These are phyloP conservation scores for Auricularia heimuer DNA, from an alignment of 768 basidiomycete species.

Conservation along the genomic window DNA sequence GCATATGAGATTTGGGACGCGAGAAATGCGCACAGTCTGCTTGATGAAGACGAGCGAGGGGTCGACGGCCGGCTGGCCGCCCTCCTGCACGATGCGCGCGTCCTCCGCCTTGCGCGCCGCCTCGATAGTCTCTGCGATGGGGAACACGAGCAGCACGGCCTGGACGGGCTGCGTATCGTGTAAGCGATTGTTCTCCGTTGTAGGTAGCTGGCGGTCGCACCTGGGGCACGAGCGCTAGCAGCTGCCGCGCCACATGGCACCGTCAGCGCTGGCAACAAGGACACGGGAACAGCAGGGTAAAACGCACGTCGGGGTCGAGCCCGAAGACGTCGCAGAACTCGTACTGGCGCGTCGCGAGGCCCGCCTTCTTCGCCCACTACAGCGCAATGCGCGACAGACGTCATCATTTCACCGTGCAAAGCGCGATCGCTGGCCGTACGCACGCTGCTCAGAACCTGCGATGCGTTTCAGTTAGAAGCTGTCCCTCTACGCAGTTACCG, in stretches of 20 bases:
- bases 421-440: background rate
- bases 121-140: conserved; percentile 45
- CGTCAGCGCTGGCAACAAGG: background rate
- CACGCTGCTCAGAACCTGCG: background rate
- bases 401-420: background rate
- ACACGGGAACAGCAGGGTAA: background rate
- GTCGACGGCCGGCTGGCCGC: conserved; percentile 37
- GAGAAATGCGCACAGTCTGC: conserved; percentile 54
- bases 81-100: conserved; percentile 35
- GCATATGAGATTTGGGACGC: background rate
- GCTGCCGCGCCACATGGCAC: background rate
- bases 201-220: background rate
- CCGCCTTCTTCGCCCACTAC: conserved; percentile 65
- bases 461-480: background rate
- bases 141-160: conserved; percentile 82
- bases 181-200: no score
- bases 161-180: conserved; percentile 49
- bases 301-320: conserved; percentile 50
- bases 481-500: background rate
- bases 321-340: conserved; percentile 67
- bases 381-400: background rate
- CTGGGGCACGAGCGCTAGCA: background rate
- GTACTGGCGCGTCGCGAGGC: conserved; percentile 39
- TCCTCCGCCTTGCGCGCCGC: conserved; percentile 51
- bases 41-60: conserved; percentile 77